Conservation (phyloP, 129 eudicot genomes). For the Flaveria brownii region DNA sequence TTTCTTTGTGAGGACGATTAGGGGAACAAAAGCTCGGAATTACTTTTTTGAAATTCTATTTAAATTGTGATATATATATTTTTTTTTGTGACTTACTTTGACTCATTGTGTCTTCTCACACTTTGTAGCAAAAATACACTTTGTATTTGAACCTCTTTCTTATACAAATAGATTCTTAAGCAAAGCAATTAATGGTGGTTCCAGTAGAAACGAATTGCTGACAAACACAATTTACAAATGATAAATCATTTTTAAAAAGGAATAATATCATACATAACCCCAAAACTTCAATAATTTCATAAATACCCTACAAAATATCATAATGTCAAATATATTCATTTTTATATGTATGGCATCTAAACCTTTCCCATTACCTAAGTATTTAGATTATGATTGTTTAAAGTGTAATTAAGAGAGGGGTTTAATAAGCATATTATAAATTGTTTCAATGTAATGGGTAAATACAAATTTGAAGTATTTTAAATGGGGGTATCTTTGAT, state of each 20-base stretch:
- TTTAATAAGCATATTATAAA: background rate
- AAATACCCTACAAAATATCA: background rate
- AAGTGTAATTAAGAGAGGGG: background rate
- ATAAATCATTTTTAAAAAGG: background rate
- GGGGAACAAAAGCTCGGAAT: no score
- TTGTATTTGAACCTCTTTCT: no score
- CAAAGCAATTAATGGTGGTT: background rate
- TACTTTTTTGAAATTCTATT: no score
- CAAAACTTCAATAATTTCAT: background rate
- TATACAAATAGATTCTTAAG: background rate
- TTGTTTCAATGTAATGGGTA: background rate
- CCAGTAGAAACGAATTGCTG: background rate
- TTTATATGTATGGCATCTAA: background rate
- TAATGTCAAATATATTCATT: background rate
- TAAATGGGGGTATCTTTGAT: background rate
- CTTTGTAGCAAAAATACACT: no score
- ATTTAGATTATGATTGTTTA: background rate
- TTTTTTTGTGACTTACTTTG: no score
- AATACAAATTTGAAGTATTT: background rate
- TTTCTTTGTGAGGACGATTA: no score
- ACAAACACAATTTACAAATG: background rate
- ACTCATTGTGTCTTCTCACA: no score
- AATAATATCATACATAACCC: background rate
- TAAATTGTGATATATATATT: no score
- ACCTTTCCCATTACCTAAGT: background rate